Evolutionary conservation across 1,139 yeast genomes (phyloP), one percentile per base, ranked within the genome.

Genomic region (Nadsonia starkeyi-henricii): DNA sequence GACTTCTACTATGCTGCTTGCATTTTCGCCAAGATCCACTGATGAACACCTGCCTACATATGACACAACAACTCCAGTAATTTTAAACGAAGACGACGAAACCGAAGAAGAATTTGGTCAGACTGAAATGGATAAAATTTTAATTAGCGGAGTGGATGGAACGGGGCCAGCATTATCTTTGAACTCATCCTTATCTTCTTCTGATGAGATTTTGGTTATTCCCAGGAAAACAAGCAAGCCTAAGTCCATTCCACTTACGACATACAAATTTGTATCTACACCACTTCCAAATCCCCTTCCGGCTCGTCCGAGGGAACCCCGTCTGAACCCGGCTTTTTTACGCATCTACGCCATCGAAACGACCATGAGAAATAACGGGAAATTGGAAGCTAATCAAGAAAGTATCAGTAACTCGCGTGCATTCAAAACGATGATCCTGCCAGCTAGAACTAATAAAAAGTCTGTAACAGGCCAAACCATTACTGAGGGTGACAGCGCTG

Each of bases 271-370:
- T 15, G 60, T 57, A 39, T 55, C 63, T 7, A 62, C 63, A 28
- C 55, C 61, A 41, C 52, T 60, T 30, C 63, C 63, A 2, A 55
- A 59, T 15, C 39, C 15, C 15, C 17, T 33, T 13, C 39, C 39
- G 21, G 47, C 54, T 13, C 56, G 64, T 19, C 64, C 65, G 1
- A 60, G 67, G 8, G 66, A 63, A 47, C 59, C 59, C 18, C 60
- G 68, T 17, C 54, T 63, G 57, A 66, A 66, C 53, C 59, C 67
- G 17, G 63, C 62, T 42, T 66, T 65, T 53, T 57, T 65, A 45
- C 60, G 68, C 8, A 54, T 65, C 17, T 59, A 63, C 43, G 69
- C 70, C 3, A 55, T 65, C 45, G 69, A 66, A 50, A 54, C 59
- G 37, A 51, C 58, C 41, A 65, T 65, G 69, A 55, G 66, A 41